Evolutionary conservation across 75 land plant genomes (phyloP), one percentile per base, ranked within the genome.

Genomic region (Pinus albicaulis): DNA sequence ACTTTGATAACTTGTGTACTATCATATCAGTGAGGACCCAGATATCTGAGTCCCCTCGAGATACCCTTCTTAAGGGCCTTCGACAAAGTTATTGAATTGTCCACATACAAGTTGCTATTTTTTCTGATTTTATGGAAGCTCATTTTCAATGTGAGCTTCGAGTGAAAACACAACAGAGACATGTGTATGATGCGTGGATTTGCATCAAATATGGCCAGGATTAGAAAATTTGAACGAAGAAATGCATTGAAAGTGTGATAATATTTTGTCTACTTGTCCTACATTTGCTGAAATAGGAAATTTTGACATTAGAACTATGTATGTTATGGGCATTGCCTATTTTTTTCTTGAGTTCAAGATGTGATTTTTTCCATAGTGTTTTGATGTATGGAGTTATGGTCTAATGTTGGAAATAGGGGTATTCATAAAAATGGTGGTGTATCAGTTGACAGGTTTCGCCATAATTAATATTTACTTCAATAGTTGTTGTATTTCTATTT

Each of bases 1-100:
- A 88, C 0, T 92, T 94, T 77, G 92, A 94, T 77, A 92, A 85
- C 72, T 87, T 94, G 5, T 94, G 94, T 81, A 87, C 85, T 86
- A 82, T 87, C 4, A 91, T 87, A 0, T 90, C 90, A 57, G 98
- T 92, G 0, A 84, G 77, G 11, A 94, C 88, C 91, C 3, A 91
- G 89, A 3, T 90, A 86, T 59, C 79, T 94, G 2, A 10, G 76
- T 11, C 85, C 71, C 34, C 94, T 92, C 23, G 79, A 75, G 19
- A 83, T 88, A 10, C 89, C 94, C 10, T 92, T 94, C 59, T 92
- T 94, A 4, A 66, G 55, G 52, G 94, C 98, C 10, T 92, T 92
- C 56, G 92, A 94, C 70, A 83, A 84, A 3, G 98, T 92, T 11
- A 90, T 92, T 0, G 91, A 90, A 60, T 84, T 82, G 13, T 86